Conservation (phyloP, 2,329 filamentous ascomycete genomes). For the Stachybotrys echinatus region DNA sequence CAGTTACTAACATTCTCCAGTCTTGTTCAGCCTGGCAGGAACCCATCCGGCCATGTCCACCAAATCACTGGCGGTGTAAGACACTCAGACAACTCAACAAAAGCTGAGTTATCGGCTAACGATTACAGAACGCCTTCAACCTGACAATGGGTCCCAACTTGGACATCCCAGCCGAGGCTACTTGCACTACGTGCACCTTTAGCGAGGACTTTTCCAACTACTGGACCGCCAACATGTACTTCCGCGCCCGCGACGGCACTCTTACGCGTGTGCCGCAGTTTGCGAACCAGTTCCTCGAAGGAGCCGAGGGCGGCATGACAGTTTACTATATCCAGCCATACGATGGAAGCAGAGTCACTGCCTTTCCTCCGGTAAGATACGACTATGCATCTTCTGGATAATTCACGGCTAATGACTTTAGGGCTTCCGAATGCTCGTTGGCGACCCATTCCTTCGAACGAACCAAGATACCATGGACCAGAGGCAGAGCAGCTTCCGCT, state of each 20-base stretch:
- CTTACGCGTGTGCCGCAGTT: conserved; percentile 9
- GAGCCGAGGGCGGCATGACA: not conserved
- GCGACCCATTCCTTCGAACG: conserved; percentile 7
- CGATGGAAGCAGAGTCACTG: not conserved
- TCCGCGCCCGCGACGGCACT: conserved; percentile 6
- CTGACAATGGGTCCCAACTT: not conserved
- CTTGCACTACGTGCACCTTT: conserved; percentile 9
- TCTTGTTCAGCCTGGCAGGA: not conserved
- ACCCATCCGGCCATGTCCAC: not conserved
- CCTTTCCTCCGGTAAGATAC: not conserved
- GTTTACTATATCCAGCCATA: conserved; percentile 1
- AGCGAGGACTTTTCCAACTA: conserved; percentile 10
- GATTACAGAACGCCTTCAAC: conserved; percentile 4
- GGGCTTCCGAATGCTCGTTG: not conserved
- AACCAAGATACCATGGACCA: not conserved
- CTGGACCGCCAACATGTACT: conserved; percentile 9
- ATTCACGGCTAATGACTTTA: not conserved
- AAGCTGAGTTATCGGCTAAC: too few relatives aligned
- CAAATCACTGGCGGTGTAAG: conserved; percentile 2
- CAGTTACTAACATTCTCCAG: not conserved
- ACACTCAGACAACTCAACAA: not conserved
- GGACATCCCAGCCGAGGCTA: not conserved
- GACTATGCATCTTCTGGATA: not conserved
- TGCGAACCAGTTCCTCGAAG: conserved; percentile 1
- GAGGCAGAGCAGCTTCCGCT: not conserved